Evolutionary conservation across 164 flowering plant genomes (phyloP).

Genomic region (Stephania cephalantha): DNA sequence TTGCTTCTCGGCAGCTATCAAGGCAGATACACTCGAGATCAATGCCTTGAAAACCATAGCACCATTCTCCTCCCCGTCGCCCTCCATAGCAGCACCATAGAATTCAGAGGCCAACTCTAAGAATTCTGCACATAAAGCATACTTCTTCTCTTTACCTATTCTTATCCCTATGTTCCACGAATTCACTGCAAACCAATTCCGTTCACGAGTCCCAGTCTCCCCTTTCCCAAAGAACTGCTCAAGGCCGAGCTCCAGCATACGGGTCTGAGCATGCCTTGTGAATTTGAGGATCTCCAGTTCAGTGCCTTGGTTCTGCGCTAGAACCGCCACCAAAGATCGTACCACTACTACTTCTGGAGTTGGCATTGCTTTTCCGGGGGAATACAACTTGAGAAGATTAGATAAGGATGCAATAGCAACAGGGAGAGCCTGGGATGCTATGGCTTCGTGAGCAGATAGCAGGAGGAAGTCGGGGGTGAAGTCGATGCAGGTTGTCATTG

Average conservation of each 20-base stretch:
- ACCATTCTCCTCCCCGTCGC: conserved; percentile 34
- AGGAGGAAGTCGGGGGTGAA: conserved; percentile 79
- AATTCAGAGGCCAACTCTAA: conserved; percentile 68
- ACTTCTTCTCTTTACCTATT: conserved; percentile 53
- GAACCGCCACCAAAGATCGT: conserved; percentile 61
- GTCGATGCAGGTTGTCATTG: conserved; percentile 75
- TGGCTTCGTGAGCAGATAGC: conserved; percentile 90
- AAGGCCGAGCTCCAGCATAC: conserved; percentile 52
- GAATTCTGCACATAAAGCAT: conserved; percentile 55
- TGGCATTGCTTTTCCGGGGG: conserved; percentile 58
- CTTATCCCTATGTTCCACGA: conserved; percentile 76
- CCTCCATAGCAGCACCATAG: conserved; percentile 34
- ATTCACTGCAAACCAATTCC: conserved; percentile 73
- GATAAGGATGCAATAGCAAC: conserved; percentile 76
- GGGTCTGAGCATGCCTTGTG: conserved; percentile 40
- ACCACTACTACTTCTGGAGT: conserved; percentile 60
- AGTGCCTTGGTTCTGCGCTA: conserved; percentile 36
- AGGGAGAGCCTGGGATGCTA: conserved; percentile 67
- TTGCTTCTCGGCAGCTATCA: conserved; percentile 59
- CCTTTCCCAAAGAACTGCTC: conserved; percentile 71
- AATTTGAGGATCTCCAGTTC: conserved; percentile 52
- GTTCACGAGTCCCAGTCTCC: conserved; percentile 71
- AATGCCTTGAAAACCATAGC: conserved; percentile 61
- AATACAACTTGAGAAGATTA: conserved; percentile 50
- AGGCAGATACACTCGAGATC: conserved; percentile 56